Percentiles rank a stretch among this genome's conserved stretches.
These are phyloP conservation scores for Xylaria intraflava DNA, from an alignment of 495 filamentous ascomycete genomes.

Conservation along the genomic window DNA sequence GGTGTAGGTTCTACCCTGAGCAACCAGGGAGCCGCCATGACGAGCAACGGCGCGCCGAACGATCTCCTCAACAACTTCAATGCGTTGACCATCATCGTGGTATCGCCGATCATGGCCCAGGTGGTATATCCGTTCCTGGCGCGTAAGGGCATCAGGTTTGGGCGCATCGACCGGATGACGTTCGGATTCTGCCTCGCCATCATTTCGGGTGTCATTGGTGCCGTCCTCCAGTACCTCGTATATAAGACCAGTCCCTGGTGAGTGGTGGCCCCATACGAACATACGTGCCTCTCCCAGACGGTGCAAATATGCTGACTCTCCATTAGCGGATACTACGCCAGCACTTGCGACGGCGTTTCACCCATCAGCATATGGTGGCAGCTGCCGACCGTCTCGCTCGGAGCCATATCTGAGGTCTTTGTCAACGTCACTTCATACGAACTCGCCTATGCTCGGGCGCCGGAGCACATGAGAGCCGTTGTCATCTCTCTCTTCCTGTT, in stretches of 20 bases:
- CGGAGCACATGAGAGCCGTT: constrained; percentile 53
- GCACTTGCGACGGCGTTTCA: constrained; percentile 35
- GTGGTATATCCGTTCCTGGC: constrained; percentile 56
- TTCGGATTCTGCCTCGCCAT: constrained; percentile 56
- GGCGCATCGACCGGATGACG: constrained; percentile 59
- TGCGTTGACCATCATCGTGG: constrained; percentile 58
- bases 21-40: constrained; percentile 31
- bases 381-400: constrained; percentile 33
- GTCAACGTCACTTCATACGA: constrained; percentile 57
- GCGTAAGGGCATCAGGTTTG: constrained; percentile 50
- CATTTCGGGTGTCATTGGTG: constrained; percentile 38
- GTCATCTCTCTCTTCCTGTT: constrained; percentile 36
- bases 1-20: constrained; percentile 36
- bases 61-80: constrained; percentile 59
- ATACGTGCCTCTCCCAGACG: neutral
- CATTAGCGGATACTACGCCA: constrained; percentile 36
- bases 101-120: constrained; percentile 57
- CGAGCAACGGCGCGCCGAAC: constrained; percentile 52
- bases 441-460: constrained; percentile 57
- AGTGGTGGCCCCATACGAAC: constrained; percentile 7
- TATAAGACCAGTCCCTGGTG: constrained; percentile 50
- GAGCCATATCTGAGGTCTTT: constrained; percentile 55
- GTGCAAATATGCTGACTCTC: constrained; percentile 10
- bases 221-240: constrained; percentile 61
- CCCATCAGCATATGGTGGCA: constrained; percentile 51